Base-by-base conservation (phyloP, 306 rosid genomes). In the Chamaecrista fasciculata region DNA sequence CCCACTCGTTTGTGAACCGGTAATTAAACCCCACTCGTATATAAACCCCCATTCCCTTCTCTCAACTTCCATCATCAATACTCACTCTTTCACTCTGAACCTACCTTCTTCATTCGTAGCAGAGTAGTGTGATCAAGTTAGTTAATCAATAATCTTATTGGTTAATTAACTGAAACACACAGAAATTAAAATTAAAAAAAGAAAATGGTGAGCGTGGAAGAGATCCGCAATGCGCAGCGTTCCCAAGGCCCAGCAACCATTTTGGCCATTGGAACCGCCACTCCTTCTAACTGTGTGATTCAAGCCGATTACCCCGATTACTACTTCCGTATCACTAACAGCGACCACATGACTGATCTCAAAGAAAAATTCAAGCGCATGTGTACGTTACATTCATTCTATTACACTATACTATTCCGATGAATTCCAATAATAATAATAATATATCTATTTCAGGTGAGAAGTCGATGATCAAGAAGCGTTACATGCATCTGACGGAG, bases 331-430 rank as follows among this genome's bases (percentile, higher is more conserved):
- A 79, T 86, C 48, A 86, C 92, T 48, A 71, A 86, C 0, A 81
- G 85, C 31, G 78, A 86, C 2, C 92, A 86, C 71, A 84, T 81
- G 89, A 84, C 89, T 11, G 79, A 81, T 0, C 77, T 86, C 63
- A 84, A 86, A 21, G 85, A 84, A 9, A 86, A 86, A 23, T 86
- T 86, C 73, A 69, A 76, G 56, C 92, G 92, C 76, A 86, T 86
- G 92, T 86, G 92, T 84, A 83, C 0, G 64, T 31, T 28, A 28
- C 4, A 28, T 4, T n/a, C n/a, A n/a, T n/a, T n/a, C n/a, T n/a
- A n/a, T n/a, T n/a, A n/a, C n/a, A n/a, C n/a, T n/a, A n/a, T n/a
- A n/a, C n/a, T n/a, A n/a, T n/a, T n/a, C n/a, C n/a, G n/a, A n/a
- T n/a, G n/a, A n/a, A n/a, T n/a, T 29, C 2, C 34, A 29, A 29